Conservation (phyloP, 371 early-diverging fungal species). For the Actinomortierella wolfii region DNA sequence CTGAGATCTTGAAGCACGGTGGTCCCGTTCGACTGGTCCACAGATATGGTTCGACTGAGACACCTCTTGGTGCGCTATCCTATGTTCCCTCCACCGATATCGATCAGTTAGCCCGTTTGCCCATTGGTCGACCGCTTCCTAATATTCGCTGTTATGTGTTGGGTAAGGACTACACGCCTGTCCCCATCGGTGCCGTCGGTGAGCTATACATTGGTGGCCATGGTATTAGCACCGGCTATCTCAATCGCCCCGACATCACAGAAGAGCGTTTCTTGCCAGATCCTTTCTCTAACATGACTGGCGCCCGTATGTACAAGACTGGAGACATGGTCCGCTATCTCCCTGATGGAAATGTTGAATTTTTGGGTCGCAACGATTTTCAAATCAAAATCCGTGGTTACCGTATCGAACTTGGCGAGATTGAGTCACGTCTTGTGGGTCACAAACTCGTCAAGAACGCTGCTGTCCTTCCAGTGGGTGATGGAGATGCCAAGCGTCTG, state of each 20-base stretch:
- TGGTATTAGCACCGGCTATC: conserved; percentile 35
- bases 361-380: conserved; percentile 46
- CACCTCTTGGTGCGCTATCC: conserved; percentile 3
- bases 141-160: no score
- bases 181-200: conserved; percentile 28
- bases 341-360: conserved; percentile 45
- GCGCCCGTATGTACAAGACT: conserved; percentile 43
- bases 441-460: conserved; percentile 10
- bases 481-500: conserved; percentile 7
- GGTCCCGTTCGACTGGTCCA: conserved; percentile 9
- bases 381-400: conserved; percentile 54
- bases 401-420: conserved; percentile 53
- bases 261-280: conserved; percentile 16
- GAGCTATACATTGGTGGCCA: conserved; percentile 37
- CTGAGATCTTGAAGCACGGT: not conserved
- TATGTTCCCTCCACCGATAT: not conserved
- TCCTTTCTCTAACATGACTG: conserved; percentile 4
- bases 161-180: conserved; percentile 1
- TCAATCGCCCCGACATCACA: conserved; percentile 31
- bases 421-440: conserved; percentile 13
- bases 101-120: not conserved
- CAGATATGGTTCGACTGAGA: conserved; percentile 43
- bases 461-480: conserved; percentile 1
- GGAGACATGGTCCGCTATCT: conserved; percentile 48
- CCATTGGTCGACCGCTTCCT: conserved; percentile 12